These are phyloP conservation scores for Vaccinium corymbosum DNA, from an alignment of 148 eudicot species.

Conservation along the genomic window DNA sequence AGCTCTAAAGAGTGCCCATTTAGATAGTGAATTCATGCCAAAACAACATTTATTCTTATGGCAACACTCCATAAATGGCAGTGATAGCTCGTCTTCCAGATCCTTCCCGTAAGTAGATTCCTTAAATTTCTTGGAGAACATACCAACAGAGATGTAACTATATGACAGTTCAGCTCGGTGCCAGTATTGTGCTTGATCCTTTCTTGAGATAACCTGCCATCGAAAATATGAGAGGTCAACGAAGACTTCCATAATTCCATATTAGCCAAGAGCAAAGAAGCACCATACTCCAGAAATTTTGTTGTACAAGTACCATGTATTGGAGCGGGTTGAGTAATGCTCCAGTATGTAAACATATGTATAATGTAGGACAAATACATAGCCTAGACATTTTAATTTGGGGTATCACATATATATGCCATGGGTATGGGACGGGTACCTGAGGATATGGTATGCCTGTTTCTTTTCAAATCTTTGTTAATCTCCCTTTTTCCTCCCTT, in stretches of 20 bases:
- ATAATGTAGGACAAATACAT: not conserved
- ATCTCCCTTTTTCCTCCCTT: not conserved
- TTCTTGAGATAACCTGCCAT: slow-evolving; percentile 66
- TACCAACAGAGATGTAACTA: slow-evolving; percentile 42
- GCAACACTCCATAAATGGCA: slow-evolving; percentile 40
- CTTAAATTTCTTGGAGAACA: slow-evolving; percentile 45
- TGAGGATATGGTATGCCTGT: not conserved
- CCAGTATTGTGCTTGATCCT: slow-evolving; percentile 83
- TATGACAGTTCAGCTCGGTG: slow-evolving; percentile 27
- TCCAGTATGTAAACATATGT: not conserved
- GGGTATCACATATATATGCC: not conserved
- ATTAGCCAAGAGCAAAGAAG: not conserved
- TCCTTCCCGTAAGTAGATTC: slow-evolving; percentile 42
- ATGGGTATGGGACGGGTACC: not conserved
- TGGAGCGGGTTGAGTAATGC: not conserved
- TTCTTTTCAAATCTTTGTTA: not conserved
- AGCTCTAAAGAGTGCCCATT: slow-evolving; percentile 62
- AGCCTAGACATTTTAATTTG: not conserved
- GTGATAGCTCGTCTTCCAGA: slow-evolving; percentile 42
- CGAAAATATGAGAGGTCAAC: not conserved
- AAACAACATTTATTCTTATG: slow-evolving; percentile 46
- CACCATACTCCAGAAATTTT: not conserved
- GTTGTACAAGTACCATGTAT: not conserved
- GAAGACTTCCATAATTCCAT: not conserved
- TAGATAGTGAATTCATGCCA: slow-evolving; percentile 42